Conservation (phyloP, 2,329 filamentous ascomycete genomes). For the Alternaria gansuensis region DNA sequence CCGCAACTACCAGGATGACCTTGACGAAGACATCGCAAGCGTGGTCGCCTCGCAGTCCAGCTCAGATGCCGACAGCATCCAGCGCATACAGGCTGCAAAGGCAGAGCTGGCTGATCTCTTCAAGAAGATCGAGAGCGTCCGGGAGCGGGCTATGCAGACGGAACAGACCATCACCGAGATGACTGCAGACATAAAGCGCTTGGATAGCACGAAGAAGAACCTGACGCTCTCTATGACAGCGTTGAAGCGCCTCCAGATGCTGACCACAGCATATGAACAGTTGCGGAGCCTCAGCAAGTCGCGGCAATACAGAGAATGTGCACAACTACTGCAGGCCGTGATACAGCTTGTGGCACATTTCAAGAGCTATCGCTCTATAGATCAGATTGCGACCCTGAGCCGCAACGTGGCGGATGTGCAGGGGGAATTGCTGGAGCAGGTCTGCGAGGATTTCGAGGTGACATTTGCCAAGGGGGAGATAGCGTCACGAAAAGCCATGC, state of each 20-base stretch:
- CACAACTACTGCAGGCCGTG: conserved; percentile 90
- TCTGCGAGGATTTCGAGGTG: conserved; percentile 99
- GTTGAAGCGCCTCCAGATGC: conserved; percentile 95
- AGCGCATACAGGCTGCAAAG: conserved; percentile 91
- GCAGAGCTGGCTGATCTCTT: conserved; percentile 89
- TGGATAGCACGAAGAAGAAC: conserved; percentile 96
- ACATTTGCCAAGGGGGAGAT: conserved; percentile 91
- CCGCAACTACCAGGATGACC: conserved; percentile 78
- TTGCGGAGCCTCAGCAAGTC: conserved; percentile 82
- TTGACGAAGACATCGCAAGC: conserved; percentile 77
- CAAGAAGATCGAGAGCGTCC: conserved; percentile 92
- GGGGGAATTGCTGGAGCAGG: conserved; percentile 89
- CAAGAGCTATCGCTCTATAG: conserved; percentile 96
- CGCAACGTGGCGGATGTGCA: conserved; percentile 94
- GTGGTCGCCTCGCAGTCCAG: conserved; percentile 80
- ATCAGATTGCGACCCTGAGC: conserved; percentile 94
- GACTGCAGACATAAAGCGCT: conserved; percentile 97
- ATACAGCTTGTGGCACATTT: conserved; percentile 98
- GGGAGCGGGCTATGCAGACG: conserved; percentile 86
- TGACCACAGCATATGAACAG: conserved; percentile 99
- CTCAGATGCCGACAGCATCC: conserved; percentile 85
- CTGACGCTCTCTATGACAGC: conserved; percentile 97
- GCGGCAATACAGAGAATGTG: conserved; percentile 93
- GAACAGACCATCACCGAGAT: conserved; percentile 97
- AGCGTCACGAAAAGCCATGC: conserved; percentile 69